A percentile compares a stretch with the other conserved stretches of the same genome.
Evolutionary conservation across 2,329 filamentous ascomycete species (phyloP).

Genomic region (Fusarium sterilihyphosum): DNA sequence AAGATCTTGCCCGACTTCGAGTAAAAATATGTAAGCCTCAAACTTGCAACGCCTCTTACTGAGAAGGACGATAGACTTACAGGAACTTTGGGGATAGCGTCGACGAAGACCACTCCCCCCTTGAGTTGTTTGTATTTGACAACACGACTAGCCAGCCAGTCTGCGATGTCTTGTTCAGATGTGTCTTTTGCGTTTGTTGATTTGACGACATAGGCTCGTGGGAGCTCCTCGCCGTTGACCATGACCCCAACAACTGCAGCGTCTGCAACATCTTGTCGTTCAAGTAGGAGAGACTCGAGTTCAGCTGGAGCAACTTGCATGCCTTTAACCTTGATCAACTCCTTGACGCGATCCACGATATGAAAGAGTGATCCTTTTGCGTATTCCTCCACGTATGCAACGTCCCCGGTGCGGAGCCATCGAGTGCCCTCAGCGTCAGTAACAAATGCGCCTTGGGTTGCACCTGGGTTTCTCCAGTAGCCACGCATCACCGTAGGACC

Average conservation of each 20-base stretch:
- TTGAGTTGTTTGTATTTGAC: conserved; percentile 72
- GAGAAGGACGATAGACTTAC: conserved; percentile 50
- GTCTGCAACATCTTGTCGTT: conserved; percentile 63
- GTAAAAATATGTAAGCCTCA: conserved; percentile 17
- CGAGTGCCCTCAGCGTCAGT: conserved; percentile 59
- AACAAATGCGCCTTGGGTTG: conserved; percentile 68
- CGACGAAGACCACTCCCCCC: conserved; percentile 75
- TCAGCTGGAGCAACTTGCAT: conserved; percentile 69
- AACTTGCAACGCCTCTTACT: not conserved
- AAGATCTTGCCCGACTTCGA: conserved; percentile 73
- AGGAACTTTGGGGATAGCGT: conserved; percentile 69
- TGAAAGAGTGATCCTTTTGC: conserved; percentile 61
- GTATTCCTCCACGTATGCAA: conserved; percentile 72
- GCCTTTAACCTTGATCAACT: conserved; percentile 70
- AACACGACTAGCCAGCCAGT: conserved; percentile 72
- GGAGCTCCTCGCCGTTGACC: conserved; percentile 64
- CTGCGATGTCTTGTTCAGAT: conserved; percentile 60
- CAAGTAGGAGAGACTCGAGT: conserved; percentile 51
- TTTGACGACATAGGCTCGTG: conserved; percentile 69
- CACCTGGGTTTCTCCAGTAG: conserved; percentile 78
- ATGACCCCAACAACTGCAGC: conserved; percentile 72
- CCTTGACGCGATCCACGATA: conserved; percentile 80
- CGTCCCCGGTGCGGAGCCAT: conserved; percentile 81
- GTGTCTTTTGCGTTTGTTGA: conserved; percentile 25
- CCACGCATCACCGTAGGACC: conserved; percentile 79